Evolutionary conservation across 768 basidiomycete genomes (phyloP).

Genomic region (Pleurotus djamor): DNA sequence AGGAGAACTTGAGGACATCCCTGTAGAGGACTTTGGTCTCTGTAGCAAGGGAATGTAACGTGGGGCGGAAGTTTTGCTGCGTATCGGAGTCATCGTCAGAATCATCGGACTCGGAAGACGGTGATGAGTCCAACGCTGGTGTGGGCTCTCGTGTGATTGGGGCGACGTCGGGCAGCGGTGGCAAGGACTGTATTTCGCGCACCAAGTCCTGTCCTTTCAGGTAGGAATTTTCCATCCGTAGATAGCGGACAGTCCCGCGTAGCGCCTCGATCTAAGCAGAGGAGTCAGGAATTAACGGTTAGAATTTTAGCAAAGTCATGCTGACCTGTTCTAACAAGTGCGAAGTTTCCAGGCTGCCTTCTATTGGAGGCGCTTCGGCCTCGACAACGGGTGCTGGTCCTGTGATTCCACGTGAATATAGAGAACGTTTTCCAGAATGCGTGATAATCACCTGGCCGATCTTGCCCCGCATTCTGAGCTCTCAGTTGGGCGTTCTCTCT

Average conservation of each 20-base stretch:
- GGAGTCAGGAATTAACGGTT: constrained; percentile 3
- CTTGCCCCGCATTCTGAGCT: constrained; percentile 58
- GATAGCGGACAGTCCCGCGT: constrained; percentile 87
- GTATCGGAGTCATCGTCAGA: constrained; percentile 39
- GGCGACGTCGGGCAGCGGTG: constrained; percentile 52
- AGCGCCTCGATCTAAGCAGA: constrained; percentile 77
- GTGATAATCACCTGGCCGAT: constrained; percentile 60
- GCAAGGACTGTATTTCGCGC: constrained; percentile 74
- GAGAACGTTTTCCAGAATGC: neutral
- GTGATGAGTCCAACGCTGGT: constrained; percentile 66
- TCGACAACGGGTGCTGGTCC: constrained; percentile 50
- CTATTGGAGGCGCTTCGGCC: constrained; percentile 61
- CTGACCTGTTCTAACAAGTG: constrained; percentile 85
- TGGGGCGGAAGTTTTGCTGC: constrained; percentile 33
- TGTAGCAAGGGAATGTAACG: constrained; percentile 66
- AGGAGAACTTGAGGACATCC: constrained; percentile 86
- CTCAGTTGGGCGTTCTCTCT: constrained; percentile 88
- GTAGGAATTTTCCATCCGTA: constrained; percentile 92
- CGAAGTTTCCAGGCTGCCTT: constrained; percentile 84
- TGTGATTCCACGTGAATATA: constrained; percentile 9
- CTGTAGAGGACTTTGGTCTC: constrained; percentile 87
- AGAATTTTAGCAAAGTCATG: neutral
- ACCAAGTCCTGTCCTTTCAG: constrained; percentile 92
- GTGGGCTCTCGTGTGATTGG: constrained; percentile 50
- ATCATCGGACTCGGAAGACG: constrained; percentile 63